Evolutionary conservation across 768 basidiomycete species (phyloP), one percentile per base, ranked within the genome.

Genomic region (Lactifluus pinguis): DNA sequence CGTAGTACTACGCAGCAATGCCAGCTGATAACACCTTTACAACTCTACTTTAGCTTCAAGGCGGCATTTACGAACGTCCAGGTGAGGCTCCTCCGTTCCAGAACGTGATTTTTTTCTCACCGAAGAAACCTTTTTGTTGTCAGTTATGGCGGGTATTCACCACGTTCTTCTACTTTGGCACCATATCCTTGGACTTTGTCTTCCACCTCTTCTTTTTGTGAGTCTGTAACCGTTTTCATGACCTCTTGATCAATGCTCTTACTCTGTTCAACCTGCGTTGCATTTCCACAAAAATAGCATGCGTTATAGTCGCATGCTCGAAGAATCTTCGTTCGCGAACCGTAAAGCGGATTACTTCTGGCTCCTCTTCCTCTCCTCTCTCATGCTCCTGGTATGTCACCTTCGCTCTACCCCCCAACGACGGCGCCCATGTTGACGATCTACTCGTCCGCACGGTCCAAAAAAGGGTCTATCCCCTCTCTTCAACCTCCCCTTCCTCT

Each of bases 171-270:
- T 99, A 95, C 74, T 98, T 98, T 74, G 97, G 95, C 11, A 82
- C 87, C 1, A 83, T 98, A 69, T 92, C 89, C 4, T 76, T 98
- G 21, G 95, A 98, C 72, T 92, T 98, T 67, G 80, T 95, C 60
- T 97, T 98, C 74, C 95, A 98, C 72, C 80, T 99, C 55, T 98
- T 98, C 79, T 99, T 98, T 80, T 97, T 99, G 95, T 95, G 70
- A 72, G 94, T 76, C 25, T 8, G 8, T 17, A 19, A 19, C n/a
- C 44, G 7, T 42, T 34, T 34, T 25, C 32, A 34, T 9, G 32
- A 25, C 32, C 32, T 34, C 32, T 42, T 8, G 25, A 15, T 4
- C 6, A 17, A 17, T 42, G 5, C 25, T 25, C 25, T n/a, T 42
- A 44, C 44, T 5, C 9, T 44, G 7, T 19, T 3, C 5, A 9